Base-by-base conservation (phyloP, 2,329 filamentous ascomycete species). In the Verticillium nubilum region DNA sequence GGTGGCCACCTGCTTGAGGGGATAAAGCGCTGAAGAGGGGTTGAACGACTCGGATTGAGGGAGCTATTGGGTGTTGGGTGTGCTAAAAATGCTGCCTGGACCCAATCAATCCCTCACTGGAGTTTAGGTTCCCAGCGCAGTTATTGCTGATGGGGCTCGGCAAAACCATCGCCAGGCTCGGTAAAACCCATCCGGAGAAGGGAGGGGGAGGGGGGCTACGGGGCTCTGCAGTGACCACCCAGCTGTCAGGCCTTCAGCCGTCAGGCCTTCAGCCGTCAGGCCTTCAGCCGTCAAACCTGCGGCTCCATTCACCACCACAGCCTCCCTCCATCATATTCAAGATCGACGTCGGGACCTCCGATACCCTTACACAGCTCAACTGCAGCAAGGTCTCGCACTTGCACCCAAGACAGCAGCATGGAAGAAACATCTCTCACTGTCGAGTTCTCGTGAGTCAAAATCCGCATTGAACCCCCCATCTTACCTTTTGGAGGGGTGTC, bases 391-490 rank as follows among this genome's bases (percentile, higher is more conserved):
- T n/a, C n/a, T 47, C 42, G 9, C 29, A 3, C 5, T 9, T 47
- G 19, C 3, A n/a, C n/a, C 19, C 42, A 47, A 47, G 42, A 47
- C 37, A 50, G 37, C 9, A 15, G 17, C 56, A 59, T 55, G 58
- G 65, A 71, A 33, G 72, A 71, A 10, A 75, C 91, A 56, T 71
- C 81, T 25, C 80, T 94, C 64, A 84, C 83, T 5, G 85, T 95
- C 28, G 91, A 95, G 72, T 94, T 95, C 68, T 81, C 77, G 78
- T 80, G 70, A 70, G 78, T n/a, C 28, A 52, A 17, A 26, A 35
- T 25, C 27, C 28, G 27, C 52, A 26, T 50, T 52, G 53, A 23
- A 19, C 60, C 42, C 57, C 57, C 59, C 42, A 33, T 35, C 23
- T 28, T 52, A 29, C 23, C 55, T 31, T 37, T 54, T 28, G 17